phyloP scores from a whole-genome alignment of 1,284 basidiomycete species.

The Taiwanofungus camphoratus region DNA sequence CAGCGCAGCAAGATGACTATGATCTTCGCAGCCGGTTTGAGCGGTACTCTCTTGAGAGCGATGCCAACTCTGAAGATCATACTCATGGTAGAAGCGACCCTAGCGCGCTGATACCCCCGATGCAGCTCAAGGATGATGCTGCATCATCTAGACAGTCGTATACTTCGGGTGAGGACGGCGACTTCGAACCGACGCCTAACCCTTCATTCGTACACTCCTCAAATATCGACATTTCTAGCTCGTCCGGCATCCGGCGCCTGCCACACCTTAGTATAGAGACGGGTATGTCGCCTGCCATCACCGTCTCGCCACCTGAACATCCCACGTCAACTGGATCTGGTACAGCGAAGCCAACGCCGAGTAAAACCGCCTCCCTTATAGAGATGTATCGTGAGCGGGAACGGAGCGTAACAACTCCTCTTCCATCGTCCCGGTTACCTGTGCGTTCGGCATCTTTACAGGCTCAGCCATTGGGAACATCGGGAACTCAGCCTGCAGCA shows the following conservation, averaged over 20 bases:
- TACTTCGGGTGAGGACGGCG: constrained; percentile 16
- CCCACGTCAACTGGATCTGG: constrained; percentile 6
- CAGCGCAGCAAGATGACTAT: constrained; percentile 31
- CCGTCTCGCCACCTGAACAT: too few relatives aligned
- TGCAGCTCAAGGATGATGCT: constrained; percentile 6
- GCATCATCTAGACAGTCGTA: constrained; percentile 9
- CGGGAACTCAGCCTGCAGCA: constrained; percentile 11
- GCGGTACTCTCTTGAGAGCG: constrained; percentile 23
- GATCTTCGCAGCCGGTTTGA: constrained; percentile 24
- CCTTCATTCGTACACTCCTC: background rate
- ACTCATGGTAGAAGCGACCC: constrained; percentile 12
- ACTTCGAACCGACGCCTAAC: constrained; percentile 13
- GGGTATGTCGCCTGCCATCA: constrained; percentile 2
- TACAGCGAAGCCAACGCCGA: constrained; percentile 23
- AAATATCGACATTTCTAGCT: background rate
- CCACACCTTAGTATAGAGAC: too few relatives aligned
- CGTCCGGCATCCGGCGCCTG: too few relatives aligned
- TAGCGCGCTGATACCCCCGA: constrained; percentile 10
- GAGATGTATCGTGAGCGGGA: constrained; percentile 79
- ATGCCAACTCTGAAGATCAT: constrained; percentile 16
- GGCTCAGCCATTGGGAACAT: constrained; percentile 1
- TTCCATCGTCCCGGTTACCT: constrained; percentile 33
- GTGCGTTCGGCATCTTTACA: constrained; percentile 25
- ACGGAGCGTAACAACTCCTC: constrained; percentile 20
- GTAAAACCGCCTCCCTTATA: constrained; percentile 70